Percentiles rank a stretch among this genome's conserved stretches.
These are phyloP conservation scores for Excoecaria cochinchinensis DNA, from an alignment of 345 rosid genomes.

Conservation along the genomic window DNA sequence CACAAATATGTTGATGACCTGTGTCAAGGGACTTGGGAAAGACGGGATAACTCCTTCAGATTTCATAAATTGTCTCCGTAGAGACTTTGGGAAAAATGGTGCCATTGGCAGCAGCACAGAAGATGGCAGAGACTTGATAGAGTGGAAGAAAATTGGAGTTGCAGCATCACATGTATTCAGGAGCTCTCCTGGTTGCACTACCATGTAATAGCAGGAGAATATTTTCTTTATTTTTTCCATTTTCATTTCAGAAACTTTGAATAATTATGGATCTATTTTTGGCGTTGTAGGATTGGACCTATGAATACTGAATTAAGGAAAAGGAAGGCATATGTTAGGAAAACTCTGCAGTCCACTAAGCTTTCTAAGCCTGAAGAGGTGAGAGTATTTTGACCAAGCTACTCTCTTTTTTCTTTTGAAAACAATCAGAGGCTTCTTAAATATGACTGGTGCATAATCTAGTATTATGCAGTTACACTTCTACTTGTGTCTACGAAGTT, in stretches of 20 bases:
- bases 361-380: constrained; percentile 33
- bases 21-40: constrained; percentile 30
- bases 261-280: neutral
- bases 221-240: neutral
- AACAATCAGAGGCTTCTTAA: too few relatives aligned
- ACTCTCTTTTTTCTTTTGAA: neutral
- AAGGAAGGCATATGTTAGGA: constrained; percentile 21
- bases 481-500: neutral
- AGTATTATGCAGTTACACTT: neutral
- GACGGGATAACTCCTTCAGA: constrained; percentile 36
- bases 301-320: constrained; percentile 29
- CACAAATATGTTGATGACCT: constrained; percentile 24
- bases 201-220: constrained; percentile 35
- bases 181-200: constrained; percentile 31
- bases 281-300: constrained; percentile 41
- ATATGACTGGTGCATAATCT: neutral
- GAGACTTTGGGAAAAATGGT: constrained; percentile 24
- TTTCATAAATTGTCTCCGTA: constrained; percentile 29
- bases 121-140: constrained; percentile 12
- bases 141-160: constrained; percentile 41
- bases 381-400: neutral
- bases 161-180: constrained; percentile 23
- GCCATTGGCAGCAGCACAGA: constrained; percentile 15
- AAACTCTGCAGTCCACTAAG: constrained; percentile 9
- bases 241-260: neutral